Conservation (phyloP, 805 yeast genomes). For the Clavispora fructus region DNA sequence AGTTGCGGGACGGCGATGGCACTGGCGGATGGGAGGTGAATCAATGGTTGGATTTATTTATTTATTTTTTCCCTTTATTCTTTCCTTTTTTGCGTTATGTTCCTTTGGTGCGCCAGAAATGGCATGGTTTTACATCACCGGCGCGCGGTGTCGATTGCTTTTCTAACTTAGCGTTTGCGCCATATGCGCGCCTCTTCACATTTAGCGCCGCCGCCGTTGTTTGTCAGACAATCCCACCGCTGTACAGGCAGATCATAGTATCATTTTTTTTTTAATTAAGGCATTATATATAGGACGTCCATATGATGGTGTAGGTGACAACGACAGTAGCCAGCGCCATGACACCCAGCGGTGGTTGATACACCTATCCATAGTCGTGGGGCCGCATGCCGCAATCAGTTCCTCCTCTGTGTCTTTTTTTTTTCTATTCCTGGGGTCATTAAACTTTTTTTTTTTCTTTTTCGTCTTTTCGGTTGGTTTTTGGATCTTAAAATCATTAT, state of each 20-base stretch:
- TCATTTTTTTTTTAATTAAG: background rate
- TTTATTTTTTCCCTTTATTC: no score
- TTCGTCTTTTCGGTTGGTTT: background rate
- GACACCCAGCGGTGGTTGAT: background rate
- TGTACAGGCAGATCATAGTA: no score
- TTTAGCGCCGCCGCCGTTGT: background rate
- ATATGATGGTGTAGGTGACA: background rate
- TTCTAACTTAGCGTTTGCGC: background rate
- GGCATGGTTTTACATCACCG: no score
- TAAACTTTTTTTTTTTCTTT: background rate
- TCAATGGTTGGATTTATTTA: no score
- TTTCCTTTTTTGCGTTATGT: no score
- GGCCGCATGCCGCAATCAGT: background rate
- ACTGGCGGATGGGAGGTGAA: no score
- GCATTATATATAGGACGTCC: background rate
- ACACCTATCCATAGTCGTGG: background rate
- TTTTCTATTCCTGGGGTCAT: background rate
- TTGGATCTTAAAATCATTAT: background rate
- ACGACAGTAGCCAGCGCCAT: background rate
- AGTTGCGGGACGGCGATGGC: no score
- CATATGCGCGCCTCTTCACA: no score
- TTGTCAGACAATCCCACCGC: no score
- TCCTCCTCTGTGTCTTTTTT: background rate
- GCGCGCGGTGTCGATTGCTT: no score
- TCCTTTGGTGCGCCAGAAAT: no score